phyloP scores from a whole-genome alignment of 1,284 basidiomycete genomes.

The Ceratobasidium sp. region DNA sequence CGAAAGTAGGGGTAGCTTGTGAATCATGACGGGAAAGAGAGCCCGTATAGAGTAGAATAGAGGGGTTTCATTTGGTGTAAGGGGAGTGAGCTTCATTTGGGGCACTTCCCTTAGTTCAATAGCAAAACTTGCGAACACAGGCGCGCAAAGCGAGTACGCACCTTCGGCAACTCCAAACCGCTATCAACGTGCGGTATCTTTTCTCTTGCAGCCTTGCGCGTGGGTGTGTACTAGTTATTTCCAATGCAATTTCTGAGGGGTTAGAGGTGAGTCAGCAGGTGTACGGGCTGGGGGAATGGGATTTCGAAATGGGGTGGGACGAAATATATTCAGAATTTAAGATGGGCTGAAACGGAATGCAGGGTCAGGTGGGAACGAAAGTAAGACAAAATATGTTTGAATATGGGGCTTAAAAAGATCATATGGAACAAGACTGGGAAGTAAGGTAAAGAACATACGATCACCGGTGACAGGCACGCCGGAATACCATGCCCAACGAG shows the following conservation, averaged over 20 bases:
- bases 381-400: not conserved
- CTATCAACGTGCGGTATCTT: slow-evolving; percentile 81
- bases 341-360: too few species aligned
- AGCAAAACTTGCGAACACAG: not conserved
- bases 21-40: not conserved
- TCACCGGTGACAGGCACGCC: slow-evolving; percentile 71
- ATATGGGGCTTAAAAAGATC: slow-evolving; percentile 48
- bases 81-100: too few species aligned
- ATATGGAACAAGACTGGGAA: slow-evolving; percentile 25
- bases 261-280: slow-evolving; percentile 12
- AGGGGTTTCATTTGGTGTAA: not conserved
- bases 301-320: not conserved
- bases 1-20: not conserved
- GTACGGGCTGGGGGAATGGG: too few species aligned
- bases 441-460: slow-evolving; percentile 65
- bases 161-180: slow-evolving; percentile 97
- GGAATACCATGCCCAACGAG: slow-evolving; percentile 76
- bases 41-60: not conserved
- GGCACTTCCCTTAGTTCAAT: too few species aligned
- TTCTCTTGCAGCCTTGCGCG: slow-evolving; percentile 73
- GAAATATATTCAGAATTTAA: too few species aligned
- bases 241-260: slow-evolving; percentile 93
- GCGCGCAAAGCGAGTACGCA: slow-evolving; percentile 53
- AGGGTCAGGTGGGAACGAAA: too few species aligned
- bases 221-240: slow-evolving; percentile 83